Conservation (phyloP, 2,329 filamentous ascomycete species). For the Clonostachys chloroleuca region DNA sequence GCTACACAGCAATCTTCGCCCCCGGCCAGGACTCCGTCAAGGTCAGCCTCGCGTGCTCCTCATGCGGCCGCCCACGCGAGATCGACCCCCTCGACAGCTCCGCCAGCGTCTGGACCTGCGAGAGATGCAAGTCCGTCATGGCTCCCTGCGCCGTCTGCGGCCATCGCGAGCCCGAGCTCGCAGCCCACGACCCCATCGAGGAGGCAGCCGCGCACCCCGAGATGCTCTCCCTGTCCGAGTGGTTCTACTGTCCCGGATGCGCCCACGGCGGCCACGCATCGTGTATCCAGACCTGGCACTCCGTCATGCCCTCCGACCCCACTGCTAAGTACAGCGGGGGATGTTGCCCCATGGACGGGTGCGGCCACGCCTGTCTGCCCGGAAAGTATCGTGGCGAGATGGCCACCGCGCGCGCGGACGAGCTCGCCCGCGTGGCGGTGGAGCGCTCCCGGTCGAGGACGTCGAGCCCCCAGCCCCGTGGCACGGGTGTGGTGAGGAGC, state of each 20-base stretch:
- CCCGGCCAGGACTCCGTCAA: slow-evolving; percentile 50
- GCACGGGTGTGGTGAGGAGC: slow-evolving; percentile 24
- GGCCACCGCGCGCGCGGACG: slow-evolving; percentile 39
- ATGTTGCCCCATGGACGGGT: slow-evolving; percentile 61
- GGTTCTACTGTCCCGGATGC: slow-evolving; percentile 63
- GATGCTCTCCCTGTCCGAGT: slow-evolving; percentile 31
- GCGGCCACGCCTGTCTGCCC: slow-evolving; percentile 58
- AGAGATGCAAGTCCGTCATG: slow-evolving; percentile 47
- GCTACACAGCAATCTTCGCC: slow-evolving; percentile 49
- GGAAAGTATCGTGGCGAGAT: slow-evolving; percentile 48
- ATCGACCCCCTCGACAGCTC: slow-evolving; percentile 38
- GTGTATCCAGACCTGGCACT: slow-evolving; percentile 57
- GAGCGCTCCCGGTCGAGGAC: slow-evolving; percentile 23
- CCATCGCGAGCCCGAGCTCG: slow-evolving; percentile 42
- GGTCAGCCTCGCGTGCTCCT: slow-evolving; percentile 47
- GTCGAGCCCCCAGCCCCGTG: slow-evolving; percentile 15
- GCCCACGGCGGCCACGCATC: slow-evolving; percentile 58
- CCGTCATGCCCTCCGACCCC: slow-evolving; percentile 8
- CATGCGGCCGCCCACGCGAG: slow-evolving; percentile 53
- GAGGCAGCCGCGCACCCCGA: slow-evolving; percentile 13
- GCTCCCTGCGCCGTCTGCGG: slow-evolving; percentile 56
- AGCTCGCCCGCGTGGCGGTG: slow-evolving; percentile 41
- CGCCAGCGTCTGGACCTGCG: slow-evolving; percentile 51
- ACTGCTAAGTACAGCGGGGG: slow-evolving; percentile 40
- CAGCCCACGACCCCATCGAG: slow-evolving; percentile 26